Conservation (phyloP, 163 green algal species). For the Chlorella variabilis region DNA sequence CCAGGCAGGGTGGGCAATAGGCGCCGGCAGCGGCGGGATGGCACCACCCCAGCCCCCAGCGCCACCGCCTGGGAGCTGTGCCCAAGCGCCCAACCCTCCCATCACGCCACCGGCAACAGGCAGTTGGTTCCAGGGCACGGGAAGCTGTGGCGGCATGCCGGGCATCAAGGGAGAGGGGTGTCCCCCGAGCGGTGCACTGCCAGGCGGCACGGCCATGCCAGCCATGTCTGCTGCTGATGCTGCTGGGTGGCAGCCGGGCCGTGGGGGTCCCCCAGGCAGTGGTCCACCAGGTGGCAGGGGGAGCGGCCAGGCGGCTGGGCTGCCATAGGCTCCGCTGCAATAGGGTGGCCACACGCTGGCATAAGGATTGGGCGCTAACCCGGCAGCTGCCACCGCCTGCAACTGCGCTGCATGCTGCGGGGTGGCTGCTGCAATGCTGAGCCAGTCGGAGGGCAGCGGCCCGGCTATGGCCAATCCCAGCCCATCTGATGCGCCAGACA, state of each 20-base stretch:
- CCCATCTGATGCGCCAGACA: neutral
- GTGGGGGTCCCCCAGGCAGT: no score
- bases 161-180: neutral
- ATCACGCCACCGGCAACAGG: neutral
- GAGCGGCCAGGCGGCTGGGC: neutral
- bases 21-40: neutral
- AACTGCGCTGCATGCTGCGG: neutral
- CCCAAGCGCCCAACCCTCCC: neutral
- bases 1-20: neutral
- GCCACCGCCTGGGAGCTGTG: no score
- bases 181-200: no score
- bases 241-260: no score
- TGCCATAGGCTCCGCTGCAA: neutral
- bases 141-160: neutral
- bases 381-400: neutral
- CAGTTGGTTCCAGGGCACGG: neutral
- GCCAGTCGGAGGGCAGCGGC: neutral
- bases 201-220: no score
- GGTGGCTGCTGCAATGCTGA: neutral
- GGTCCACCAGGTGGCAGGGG: no score
- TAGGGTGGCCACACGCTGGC: constrained; percentile 15
- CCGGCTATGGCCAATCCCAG: neutral
- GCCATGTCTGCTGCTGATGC: no score
- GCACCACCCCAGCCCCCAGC: neutral
- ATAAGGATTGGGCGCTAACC: neutral